Conservation (phyloP, 257 asterid species). For the Solanum peruvianum region DNA sequence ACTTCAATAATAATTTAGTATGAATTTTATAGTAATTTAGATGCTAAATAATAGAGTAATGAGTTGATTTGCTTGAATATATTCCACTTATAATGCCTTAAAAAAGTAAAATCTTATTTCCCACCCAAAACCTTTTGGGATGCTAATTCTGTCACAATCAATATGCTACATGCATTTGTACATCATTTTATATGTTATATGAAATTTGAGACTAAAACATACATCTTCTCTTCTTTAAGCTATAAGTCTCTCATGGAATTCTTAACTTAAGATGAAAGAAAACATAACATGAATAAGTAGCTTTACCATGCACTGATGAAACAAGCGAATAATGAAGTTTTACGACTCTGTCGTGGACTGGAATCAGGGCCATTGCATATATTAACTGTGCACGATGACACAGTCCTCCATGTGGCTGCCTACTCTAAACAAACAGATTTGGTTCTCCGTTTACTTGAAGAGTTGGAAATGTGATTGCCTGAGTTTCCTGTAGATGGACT, state of each 20-base stretch:
- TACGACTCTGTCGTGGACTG: not conserved
- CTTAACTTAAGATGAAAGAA: not conserved
- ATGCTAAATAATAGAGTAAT: not conserved
- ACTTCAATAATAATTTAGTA: not conserved
- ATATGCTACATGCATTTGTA: not conserved
- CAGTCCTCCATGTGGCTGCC: slow-evolving; percentile 8
- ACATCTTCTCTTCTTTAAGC: not conserved
- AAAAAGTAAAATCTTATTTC: not conserved
- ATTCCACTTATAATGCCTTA: not conserved
- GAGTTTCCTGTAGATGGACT: not conserved
- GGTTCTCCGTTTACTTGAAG: not conserved
- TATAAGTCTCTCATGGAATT: not conserved
- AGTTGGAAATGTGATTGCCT: not conserved
- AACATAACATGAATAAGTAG: not conserved
- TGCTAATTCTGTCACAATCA: not conserved
- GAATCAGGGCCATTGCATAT: not conserved
- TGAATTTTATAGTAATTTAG: not conserved
- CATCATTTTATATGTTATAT: not conserved
- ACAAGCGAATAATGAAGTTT: not conserved
- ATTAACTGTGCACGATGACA: not conserved
- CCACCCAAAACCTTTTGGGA: not conserved
- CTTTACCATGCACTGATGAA: not conserved
- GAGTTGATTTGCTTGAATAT: not conserved
- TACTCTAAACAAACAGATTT: slow-evolving; percentile 5
- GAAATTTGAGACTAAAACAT: not conserved